Percentiles rank a stretch among this genome's conserved stretches.
phyloP scores from a whole-genome alignment of 768 basidiomycete species.

The Pleurotus sapidus region DNA sequence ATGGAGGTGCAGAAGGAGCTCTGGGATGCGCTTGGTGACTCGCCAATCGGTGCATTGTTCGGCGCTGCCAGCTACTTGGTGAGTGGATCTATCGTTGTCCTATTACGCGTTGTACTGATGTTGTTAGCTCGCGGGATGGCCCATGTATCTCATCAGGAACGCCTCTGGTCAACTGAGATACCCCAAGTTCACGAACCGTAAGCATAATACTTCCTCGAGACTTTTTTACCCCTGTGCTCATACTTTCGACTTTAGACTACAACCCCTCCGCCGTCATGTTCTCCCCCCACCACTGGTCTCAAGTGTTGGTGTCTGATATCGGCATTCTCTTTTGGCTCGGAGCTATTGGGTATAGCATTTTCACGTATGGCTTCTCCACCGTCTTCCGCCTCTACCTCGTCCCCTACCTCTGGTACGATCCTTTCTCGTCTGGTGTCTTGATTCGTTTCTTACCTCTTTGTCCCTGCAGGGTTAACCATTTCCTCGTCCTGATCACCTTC shows the following conservation, averaged over 20 bases:
- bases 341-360: conserved; percentile 51
- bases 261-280: conserved; percentile 78
- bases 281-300: conserved; percentile 69
- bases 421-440: neutral
- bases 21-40: conserved; percentile 87
- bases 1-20: conserved; percentile 70
- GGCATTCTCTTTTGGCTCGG: conserved; percentile 76
- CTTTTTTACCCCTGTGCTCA: neutral
- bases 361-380: conserved; percentile 61
- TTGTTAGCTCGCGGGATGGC: conserved; percentile 77
- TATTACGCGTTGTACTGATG: neutral
- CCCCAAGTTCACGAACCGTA: conserved; percentile 77
- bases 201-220: conserved; percentile 22
- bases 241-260: conserved; percentile 52
- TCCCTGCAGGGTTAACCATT: conserved; percentile 73
- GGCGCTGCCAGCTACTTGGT: conserved; percentile 61
- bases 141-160: conserved; percentile 76
- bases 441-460: conserved; percentile 1
- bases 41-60: conserved; percentile 69
- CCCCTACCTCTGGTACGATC: conserved; percentile 77
- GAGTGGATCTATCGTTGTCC: conserved; percentile 14
- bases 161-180: conserved; percentile 85
- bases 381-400: conserved; percentile 81
- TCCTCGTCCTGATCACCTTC: conserved; percentile 96
- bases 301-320: conserved; percentile 80